phyloP scores from a whole-genome alignment of 208 protist species.

The Willaertia magna region DNA sequence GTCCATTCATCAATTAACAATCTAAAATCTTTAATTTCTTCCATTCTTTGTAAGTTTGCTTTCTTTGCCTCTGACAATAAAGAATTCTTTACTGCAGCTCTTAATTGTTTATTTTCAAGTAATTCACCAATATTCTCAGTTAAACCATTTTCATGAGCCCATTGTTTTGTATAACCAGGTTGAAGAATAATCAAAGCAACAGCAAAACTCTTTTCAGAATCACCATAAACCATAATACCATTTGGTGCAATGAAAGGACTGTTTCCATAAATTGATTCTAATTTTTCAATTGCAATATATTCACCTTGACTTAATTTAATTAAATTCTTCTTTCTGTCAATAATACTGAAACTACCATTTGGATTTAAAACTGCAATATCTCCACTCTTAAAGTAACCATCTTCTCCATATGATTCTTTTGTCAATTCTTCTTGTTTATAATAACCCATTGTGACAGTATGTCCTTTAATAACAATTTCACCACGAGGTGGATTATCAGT shows the following conservation, averaged over 20 bases:
- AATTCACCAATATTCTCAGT: neutral
- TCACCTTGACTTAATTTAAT: constrained; percentile 27
- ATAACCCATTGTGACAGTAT: constrained; percentile 47
- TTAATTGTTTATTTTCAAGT: neutral
- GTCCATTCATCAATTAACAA: neutral
- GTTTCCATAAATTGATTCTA: constrained; percentile 7
- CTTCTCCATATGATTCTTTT: constrained; percentile 32
- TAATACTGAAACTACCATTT: constrained; percentile 3
- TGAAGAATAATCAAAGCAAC: neutral
- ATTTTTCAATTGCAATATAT: constrained; percentile 22
- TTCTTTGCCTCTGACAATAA: neutral
- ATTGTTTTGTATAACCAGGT: neutral
- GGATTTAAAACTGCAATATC: constrained; percentile 15
- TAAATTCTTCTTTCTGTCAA: constrained; percentile 32
- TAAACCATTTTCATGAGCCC: neutral
- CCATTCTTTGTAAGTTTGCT: neutral
- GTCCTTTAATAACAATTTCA: constrained; percentile 47
- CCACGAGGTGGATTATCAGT: constrained; percentile 20
- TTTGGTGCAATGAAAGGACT: neutral
- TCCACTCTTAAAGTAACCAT: constrained; percentile 45
- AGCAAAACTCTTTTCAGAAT: neutral
- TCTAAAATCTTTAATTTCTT: neutral
- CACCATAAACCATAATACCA: neutral
- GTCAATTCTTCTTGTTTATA: constrained; percentile 33
- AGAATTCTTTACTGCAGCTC: neutral